These are phyloP conservation scores for Handroanthus guayacan DNA, from an alignment of 257 asterid genomes.

Conservation along the genomic window DNA sequence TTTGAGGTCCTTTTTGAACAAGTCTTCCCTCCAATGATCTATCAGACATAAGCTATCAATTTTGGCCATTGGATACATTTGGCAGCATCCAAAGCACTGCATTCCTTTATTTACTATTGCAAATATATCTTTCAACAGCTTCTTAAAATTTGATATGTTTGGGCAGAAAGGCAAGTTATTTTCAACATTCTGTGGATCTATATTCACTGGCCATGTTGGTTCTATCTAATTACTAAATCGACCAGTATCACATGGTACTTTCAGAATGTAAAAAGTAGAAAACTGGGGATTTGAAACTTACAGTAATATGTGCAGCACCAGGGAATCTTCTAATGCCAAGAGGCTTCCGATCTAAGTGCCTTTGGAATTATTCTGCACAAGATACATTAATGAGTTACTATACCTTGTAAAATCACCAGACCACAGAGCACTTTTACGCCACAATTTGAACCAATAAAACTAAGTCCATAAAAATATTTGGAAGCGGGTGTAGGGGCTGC, in stretches of 20 bases:
- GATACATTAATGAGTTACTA: constrained; percentile 13
- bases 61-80: not conserved
- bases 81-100: constrained; percentile 4
- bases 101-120: not conserved
- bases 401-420: constrained; percentile 29
- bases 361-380: constrained; percentile 58
- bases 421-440: not conserved
- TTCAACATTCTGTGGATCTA: not conserved
- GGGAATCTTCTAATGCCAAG: constrained; percentile 14
- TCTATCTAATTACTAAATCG: constrained; percentile 1
- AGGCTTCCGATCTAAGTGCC: constrained; percentile 37
- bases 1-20: not conserved
- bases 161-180: not conserved
- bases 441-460: not conserved
- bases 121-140: not conserved
- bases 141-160: not conserved
- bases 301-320: constrained; percentile 24
- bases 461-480: not conserved
- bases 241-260: not conserved
- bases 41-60: not conserved
- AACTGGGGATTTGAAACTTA: constrained; percentile 27
- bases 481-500: no score
- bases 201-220: not conserved
- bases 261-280: constrained; percentile 15
- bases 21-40: not conserved